Conservation (phyloP, 805 yeast species). For the Ogataea salicorniae region DNA sequence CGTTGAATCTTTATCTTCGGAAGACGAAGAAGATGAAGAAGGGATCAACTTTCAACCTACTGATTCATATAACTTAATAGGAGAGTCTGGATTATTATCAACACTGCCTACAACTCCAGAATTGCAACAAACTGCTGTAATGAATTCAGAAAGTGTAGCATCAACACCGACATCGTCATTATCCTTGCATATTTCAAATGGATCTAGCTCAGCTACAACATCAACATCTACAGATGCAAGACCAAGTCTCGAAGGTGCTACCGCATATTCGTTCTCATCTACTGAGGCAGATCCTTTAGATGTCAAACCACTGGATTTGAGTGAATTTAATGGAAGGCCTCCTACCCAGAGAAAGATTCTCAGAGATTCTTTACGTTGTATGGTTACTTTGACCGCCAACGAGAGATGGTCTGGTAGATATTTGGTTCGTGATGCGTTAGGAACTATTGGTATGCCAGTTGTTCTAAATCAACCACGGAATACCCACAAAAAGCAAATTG, state of each 20-base stretch:
- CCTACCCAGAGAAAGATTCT: slow-evolving; percentile 25
- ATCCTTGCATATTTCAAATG: background rate
- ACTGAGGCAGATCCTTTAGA: background rate
- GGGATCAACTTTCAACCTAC: background rate
- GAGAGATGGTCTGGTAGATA: slow-evolving; percentile 32
- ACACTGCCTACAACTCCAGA: no score
- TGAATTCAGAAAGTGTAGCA: no score
- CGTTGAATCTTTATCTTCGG: background rate
- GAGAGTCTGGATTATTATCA: background rate
- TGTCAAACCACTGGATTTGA: background rate
- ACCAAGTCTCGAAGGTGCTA: slow-evolving; percentile 1
- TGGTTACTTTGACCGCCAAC: slow-evolving; percentile 27
- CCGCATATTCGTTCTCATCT: background rate
- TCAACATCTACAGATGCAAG: slow-evolving; percentile 10
- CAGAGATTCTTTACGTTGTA: slow-evolving; percentile 32
- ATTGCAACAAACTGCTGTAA: no score
- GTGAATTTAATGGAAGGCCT: no score
- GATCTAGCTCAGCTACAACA: slow-evolving; percentile 3
- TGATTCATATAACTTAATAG: background rate
- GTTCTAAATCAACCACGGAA: no score
- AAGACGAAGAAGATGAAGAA: slow-evolving; percentile 2
- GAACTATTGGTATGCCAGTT: background rate
- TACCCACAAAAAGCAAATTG: no score
- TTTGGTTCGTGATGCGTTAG: slow-evolving; percentile 23
- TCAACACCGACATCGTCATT: no score